Percentiles rank a stretch among this genome's conserved stretches.
Conservation (phyloP, 1,284 basidiomycete genomes). For the Schizopora paradoxa region DNA sequence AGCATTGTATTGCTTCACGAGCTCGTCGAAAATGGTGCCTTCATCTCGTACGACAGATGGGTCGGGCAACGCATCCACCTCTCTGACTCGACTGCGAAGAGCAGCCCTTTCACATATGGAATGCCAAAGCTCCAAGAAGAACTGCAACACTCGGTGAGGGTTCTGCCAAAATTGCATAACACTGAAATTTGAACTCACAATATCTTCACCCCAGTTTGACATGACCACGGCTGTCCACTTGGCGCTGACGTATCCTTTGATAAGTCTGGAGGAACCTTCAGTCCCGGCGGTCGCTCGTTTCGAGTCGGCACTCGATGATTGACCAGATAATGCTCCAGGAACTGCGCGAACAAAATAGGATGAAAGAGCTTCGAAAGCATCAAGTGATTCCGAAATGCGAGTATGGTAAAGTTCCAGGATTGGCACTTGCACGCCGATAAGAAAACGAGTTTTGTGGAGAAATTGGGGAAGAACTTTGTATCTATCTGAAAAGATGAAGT, state of each 20-base stretch:
- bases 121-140: constrained; percentile 83
- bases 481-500: constrained; percentile 54
- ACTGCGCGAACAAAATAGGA: constrained; percentile 85
- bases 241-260: constrained; percentile 80
- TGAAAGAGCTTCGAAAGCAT: constrained; percentile 90
- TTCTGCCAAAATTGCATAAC: not conserved
- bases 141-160: constrained; percentile 39
- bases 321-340: constrained; percentile 71
- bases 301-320: constrained; percentile 49
- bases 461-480: constrained; percentile 83
- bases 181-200: constrained; percentile 46
- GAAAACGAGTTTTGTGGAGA: constrained; percentile 75
- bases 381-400: constrained; percentile 79
- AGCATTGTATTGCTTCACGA: constrained; percentile 57
- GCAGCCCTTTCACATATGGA: constrained; percentile 61
- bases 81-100: constrained; percentile 47
- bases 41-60: constrained; percentile 36
- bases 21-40: constrained; percentile 72
- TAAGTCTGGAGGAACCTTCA: constrained; percentile 73
- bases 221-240: constrained; percentile 64
- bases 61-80: constrained; percentile 45
- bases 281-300: constrained; percentile 68
- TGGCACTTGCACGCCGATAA: constrained; percentile 82
- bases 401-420: constrained; percentile 73
- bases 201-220: constrained; percentile 79